Conservation (phyloP, 2,329 filamentous ascomycete species). For the Teratosphaeria zuluensis region DNA sequence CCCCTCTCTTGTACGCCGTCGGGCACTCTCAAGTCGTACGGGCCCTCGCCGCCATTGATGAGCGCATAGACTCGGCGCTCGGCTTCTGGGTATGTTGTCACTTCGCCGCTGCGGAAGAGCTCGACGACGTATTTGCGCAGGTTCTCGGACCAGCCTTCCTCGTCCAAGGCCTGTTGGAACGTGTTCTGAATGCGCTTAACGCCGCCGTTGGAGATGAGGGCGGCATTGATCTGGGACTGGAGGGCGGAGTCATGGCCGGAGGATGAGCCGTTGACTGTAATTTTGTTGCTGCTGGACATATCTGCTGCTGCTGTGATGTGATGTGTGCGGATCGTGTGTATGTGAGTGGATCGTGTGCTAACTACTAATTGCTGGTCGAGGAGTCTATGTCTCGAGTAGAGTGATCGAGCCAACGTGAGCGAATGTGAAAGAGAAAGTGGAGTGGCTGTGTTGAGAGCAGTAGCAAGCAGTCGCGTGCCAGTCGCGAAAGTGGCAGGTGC, state of each 20-base stretch:
- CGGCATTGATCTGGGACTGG: conserved; percentile 33
- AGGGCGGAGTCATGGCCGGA: conserved; percentile 28
- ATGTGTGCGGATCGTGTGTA: not conserved
- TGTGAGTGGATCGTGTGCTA: not conserved
- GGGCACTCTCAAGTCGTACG: conserved; percentile 20
- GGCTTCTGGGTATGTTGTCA: conserved; percentile 47
- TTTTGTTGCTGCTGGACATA: conserved; percentile 10
- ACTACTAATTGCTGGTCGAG: no score
- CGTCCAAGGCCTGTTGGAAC: conserved; percentile 46
- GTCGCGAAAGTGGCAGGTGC: not conserved
- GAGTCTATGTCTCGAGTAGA: not conserved
- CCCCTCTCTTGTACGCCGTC: conserved; percentile 41
- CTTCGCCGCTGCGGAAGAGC: conserved; percentile 49
- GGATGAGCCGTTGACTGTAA: conserved; percentile 33
- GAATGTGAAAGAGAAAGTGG: not conserved
- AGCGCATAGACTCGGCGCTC: conserved; percentile 43
- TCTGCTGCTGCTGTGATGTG: not conserved
- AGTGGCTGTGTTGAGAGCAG: not conserved
- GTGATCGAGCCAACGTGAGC: not conserved
- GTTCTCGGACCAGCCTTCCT: conserved; percentile 49
- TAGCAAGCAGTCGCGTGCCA: not conserved
- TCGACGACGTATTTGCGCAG: conserved; percentile 46
- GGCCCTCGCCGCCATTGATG: conserved; percentile 5
- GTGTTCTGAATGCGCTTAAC: conserved; percentile 47
- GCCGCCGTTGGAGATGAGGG: conserved; percentile 38